A percentile compares a stretch with the other conserved stretches of the same genome.
phyloP scores from a whole-genome alignment of 805 yeast genomes.

The Saturnispora ahearnii region DNA sequence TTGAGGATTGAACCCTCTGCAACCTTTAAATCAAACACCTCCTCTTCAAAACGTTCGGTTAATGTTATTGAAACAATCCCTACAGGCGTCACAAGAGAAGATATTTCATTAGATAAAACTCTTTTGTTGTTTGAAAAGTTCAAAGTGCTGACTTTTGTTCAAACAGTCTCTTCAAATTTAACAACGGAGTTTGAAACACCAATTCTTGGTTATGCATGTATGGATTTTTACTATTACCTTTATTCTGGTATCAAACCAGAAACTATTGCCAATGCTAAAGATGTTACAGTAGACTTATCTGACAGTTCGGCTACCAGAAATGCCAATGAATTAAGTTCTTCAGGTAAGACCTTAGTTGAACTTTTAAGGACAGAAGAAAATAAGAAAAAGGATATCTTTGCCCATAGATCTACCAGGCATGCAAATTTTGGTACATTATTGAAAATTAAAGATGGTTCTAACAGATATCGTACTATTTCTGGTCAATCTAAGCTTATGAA shows the following conservation, averaged over 20 bases:
- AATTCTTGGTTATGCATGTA: slow-evolving; percentile 49
- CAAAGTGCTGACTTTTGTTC: slow-evolving; percentile 61
- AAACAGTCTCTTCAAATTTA: slow-evolving; percentile 61
- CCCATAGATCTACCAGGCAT: slow-evolving; percentile 43
- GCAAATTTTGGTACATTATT: slow-evolving; percentile 85
- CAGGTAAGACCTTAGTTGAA: slow-evolving; percentile 33
- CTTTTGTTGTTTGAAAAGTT: slow-evolving; percentile 54
- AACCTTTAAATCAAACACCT: slow-evolving; percentile 20
- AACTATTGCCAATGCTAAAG: slow-evolving; percentile 9
- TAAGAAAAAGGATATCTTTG: slow-evolving; percentile 29
- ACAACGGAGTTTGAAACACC: slow-evolving; percentile 55
- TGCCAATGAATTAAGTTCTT: not conserved
- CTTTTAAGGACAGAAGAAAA: slow-evolving; percentile 54
- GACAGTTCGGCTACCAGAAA: not conserved
- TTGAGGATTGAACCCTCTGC: slow-evolving; percentile 64
- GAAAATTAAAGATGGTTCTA: slow-evolving; percentile 52
- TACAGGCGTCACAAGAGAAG: slow-evolving; percentile 48
- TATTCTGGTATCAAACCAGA: slow-evolving; percentile 46
- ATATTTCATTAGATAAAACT: slow-evolving; percentile 54
- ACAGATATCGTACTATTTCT: slow-evolving; percentile 52
- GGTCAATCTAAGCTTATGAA: slow-evolving; percentile 47
- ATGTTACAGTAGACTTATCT: not conserved
- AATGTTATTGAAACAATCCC: slow-evolving; percentile 40
- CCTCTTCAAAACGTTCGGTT: slow-evolving; percentile 12
- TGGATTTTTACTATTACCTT: slow-evolving; percentile 63